Base-by-base conservation (phyloP, 331 rosid genomes). In the Quercus tomentella region DNA sequence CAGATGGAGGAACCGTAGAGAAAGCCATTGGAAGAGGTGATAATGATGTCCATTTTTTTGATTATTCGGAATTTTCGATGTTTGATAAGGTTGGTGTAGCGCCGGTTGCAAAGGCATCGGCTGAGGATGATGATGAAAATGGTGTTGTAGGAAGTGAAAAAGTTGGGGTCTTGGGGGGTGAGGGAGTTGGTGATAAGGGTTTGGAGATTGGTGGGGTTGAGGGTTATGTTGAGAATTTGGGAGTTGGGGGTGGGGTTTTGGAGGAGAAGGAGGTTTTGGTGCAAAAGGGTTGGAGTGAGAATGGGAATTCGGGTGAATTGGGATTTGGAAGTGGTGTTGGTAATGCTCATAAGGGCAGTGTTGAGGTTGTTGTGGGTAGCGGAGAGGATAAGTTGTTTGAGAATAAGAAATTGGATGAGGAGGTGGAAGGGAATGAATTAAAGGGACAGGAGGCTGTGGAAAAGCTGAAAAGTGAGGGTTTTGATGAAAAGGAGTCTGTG, bases 51-150 rank as follows among this genome's bases (percentile, higher is more conserved):
- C 63, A 85, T 26, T 51, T 60, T 41, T 62, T 79, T 7, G 74
- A 71, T 10, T 61, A 77, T 41, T 63, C 79, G 17, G 87, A 81
- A 4, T 79, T 91, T 66, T 79, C 80, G 75, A 76, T 70, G 58
- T 76, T 83, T 4, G 54, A 71, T 17, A 17, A 81, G 22, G 74
- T 61, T 22, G 67, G 92, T 14, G 51, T 67, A 33, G 3, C 23
- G 77, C 94, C 97, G 68, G 70, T 90, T 88, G 93, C 97, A 9
- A 89, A 88, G 83, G 87, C 90, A 23, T 79, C 94, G 1, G 83
- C 75, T 1, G 97, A 89, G 26, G 89, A 81, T 10, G 91, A 84
- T 9, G 73, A 37, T 63, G 72, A 75, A 14, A 61, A 61, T 49
- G 16, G 70, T 52, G 80, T 12, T 62, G 66, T 30, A 7, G 84